Evolutionary conservation across 352 stramenopile species (phyloP).

Genomic region (Elongisporangium anandrum): DNA sequence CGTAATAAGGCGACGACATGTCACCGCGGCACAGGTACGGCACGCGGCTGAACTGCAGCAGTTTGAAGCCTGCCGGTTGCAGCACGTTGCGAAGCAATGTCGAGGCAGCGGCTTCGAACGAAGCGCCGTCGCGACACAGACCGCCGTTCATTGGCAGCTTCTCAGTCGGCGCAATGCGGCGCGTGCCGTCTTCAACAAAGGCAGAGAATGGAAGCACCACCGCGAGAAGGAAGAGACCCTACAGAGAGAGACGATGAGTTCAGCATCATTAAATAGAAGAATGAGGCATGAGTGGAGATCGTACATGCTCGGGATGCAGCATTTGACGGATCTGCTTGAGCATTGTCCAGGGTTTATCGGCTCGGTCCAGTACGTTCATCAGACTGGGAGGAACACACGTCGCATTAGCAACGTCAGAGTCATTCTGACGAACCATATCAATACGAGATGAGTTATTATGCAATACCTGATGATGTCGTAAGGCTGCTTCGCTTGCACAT

Average conservation of each 20-base stretch:
- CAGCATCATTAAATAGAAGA: too few relatives aligned
- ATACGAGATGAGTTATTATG: background rate
- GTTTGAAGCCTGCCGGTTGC: conserved; percentile 64
- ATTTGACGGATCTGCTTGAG: conserved; percentile 69
- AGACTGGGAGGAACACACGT: conserved; percentile 28
- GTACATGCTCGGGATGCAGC: conserved; percentile 60
- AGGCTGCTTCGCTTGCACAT: conserved; percentile 57
- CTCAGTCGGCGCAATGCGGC: conserved; percentile 54
- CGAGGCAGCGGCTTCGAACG: conserved; percentile 61
- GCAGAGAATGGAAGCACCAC: conserved; percentile 79
- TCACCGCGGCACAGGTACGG: conserved; percentile 81
- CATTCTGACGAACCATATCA: background rate
- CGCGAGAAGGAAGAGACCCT: conserved; percentile 71
- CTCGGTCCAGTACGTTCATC: conserved; percentile 79
- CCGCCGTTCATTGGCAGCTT: conserved; percentile 65
- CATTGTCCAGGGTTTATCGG: conserved; percentile 78
- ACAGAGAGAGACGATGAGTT: too few relatives aligned
- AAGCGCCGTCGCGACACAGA: conserved; percentile 46
- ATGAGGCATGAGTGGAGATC: background rate
- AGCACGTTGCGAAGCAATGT: conserved; percentile 67
- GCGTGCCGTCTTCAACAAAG: conserved; percentile 77
- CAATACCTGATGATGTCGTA: conserved; percentile 78
- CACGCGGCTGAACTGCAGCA: conserved; percentile 75
- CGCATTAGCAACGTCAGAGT: background rate
- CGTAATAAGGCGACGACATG: conserved; percentile 77